Evolutionary conservation across 1,284 basidiomycete genomes (phyloP), one percentile per base, ranked within the genome.

Genomic region (Cryptococcus sp.): DNA sequence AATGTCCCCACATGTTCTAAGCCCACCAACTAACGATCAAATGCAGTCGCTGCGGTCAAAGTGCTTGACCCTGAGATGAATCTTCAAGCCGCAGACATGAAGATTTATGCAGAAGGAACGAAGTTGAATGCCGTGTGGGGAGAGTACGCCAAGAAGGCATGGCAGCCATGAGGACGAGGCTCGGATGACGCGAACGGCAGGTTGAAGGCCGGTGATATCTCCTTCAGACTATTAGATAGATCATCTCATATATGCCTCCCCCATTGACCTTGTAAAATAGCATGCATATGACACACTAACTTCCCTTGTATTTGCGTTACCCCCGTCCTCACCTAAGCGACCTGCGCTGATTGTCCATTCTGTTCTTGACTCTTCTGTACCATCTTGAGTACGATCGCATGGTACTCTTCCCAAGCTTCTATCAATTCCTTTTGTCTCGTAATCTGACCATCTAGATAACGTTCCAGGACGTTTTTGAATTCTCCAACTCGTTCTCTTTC

Each of bases 401-500:
- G 71, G 56, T 74, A 68, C 52, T 65, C 68, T 50, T 75, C 73
- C 73, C 73, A 75, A 41, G 63, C 64, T 2, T 59, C 68, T 8
- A 73, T 67, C 58, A 75, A 56, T 48, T 66, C 70, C 50, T 67
- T 70, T 62, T 77, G 71, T 32, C 57, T 63, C 34, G 48, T 56
- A 30, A 76, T 68, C 62, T 70, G 64, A 23, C 57, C 67, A 43
- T 75, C 71, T 49, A 77, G 61, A 53, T 76, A 70, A 43, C 41
- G 47, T 54, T 71, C 66, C 42, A 77, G 53, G 30, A 70, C 68
- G n/a, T 51, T 46, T 49, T 73, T 72, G 58, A 77, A 76, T 58
- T 77, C 76, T 48, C 90, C 86, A 34, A 98, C 84, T 46, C 93
- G 84, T 76, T 97, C 94, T 67, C 86, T 83, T 77, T 99, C 95